A percentile compares a stretch with the other conserved stretches of the same genome.
Evolutionary conservation across 2,329 filamentous ascomycete genomes (phyloP).

Genomic region (Conoideocrella luteorostrata): DNA sequence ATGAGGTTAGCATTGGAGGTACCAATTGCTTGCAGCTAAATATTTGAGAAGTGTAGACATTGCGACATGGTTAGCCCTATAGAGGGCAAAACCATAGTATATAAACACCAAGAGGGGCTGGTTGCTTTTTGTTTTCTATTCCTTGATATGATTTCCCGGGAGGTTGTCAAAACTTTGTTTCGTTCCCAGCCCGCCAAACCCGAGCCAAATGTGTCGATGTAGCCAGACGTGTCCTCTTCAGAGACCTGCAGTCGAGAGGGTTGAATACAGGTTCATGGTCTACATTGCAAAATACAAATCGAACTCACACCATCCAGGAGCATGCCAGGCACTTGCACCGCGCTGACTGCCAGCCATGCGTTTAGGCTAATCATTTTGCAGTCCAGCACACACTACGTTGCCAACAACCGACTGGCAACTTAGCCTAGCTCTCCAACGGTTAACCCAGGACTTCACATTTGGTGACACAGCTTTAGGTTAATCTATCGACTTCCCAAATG

Average conservation of each 20-base stretch:
- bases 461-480: slow-evolving; percentile 61
- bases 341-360: slow-evolving; percentile 50
- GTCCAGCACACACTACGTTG: slow-evolving; percentile 37
- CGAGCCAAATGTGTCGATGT: too few relatives aligned
- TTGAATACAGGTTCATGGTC: too few relatives aligned
- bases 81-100: too few relatives aligned
- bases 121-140: too few relatives aligned
- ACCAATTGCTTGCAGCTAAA: too few relatives aligned
- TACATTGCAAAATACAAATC: too few relatives aligned
- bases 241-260: too few relatives aligned
- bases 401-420: slow-evolving; percentile 64
- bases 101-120: too few relatives aligned
- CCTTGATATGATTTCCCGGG: too few relatives aligned
- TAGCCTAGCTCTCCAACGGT: slow-evolving; percentile 49
- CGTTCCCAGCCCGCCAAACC: slow-evolving; percentile 44
- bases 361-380: slow-evolving; percentile 30
- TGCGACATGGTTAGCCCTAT: slow-evolving; percentile 48
- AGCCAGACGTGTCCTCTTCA: slow-evolving; percentile 54
- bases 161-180: slow-evolving; percentile 42
- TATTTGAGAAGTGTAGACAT: slow-evolving; percentile 43
- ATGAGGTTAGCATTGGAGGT: too few relatives aligned
- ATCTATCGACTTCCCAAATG: slow-evolving; percentile 48
- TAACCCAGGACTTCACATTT: slow-evolving; percentile 52
- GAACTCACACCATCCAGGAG: slow-evolving; percentile 29
- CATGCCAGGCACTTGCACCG: background rate